phyloP scores from a whole-genome alignment of 352 stramenopile species.

The Phytopythium helicoides region DNA sequence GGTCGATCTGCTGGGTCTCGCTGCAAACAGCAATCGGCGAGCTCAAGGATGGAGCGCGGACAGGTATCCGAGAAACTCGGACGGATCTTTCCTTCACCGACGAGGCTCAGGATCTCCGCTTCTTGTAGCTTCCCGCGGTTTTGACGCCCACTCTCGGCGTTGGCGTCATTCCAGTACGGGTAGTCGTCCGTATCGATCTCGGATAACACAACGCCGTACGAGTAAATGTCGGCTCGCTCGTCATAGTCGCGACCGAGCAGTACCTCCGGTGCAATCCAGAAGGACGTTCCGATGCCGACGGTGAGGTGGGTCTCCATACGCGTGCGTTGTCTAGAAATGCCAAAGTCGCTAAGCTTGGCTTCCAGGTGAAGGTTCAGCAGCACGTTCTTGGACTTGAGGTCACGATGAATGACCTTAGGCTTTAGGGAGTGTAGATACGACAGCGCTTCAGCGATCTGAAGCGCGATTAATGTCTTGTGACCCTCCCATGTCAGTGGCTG shows the following conservation, averaged over 20 bases:
- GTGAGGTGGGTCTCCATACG: constrained; percentile 40
- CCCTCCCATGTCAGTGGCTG: constrained; percentile 32
- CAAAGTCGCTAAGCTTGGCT: constrained; percentile 73
- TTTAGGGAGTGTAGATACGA: constrained; percentile 50
- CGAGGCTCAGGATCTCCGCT: constrained; percentile 29
- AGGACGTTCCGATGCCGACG: constrained; percentile 32
- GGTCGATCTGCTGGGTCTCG: constrained; percentile 27
- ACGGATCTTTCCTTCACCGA: constrained; percentile 25
- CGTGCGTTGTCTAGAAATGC: constrained; percentile 35
- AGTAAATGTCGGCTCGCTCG: too few species aligned
- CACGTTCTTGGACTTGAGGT: constrained; percentile 48
- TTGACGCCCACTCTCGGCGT: constrained; percentile 4
- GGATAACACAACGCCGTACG: too few species aligned
- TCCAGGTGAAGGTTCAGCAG: constrained; percentile 55
- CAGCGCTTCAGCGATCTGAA: constrained; percentile 51
- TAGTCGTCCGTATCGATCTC: constrained; percentile 20
- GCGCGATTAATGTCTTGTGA: constrained; percentile 42
- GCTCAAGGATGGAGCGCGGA: constrained; percentile 33
- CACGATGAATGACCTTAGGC: constrained; percentile 46
- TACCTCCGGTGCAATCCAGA: constrained; percentile 18
- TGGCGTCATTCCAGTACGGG: constrained; percentile 31
- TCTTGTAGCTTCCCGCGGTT: constrained; percentile 21
- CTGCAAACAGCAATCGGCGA: constrained; percentile 38
- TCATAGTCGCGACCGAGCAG: too few species aligned
- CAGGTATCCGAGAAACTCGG: constrained; percentile 33